These are phyloP conservation scores for Benincasa hispida DNA, from an alignment of 306 rosid genomes.

Conservation along the genomic window DNA sequence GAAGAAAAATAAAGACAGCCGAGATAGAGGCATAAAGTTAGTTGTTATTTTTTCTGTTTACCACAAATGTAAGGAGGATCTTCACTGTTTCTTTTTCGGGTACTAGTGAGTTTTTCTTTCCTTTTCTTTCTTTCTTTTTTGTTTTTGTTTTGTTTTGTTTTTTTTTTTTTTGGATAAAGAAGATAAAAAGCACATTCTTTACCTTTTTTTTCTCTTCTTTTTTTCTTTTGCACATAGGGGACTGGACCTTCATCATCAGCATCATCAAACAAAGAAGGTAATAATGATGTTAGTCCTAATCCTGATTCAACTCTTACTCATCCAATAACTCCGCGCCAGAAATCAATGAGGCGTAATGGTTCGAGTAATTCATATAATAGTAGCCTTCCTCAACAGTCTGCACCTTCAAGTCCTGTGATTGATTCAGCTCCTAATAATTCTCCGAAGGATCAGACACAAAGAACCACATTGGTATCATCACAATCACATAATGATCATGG, in stretches of 20 bases:
- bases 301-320: conserved; percentile 25
- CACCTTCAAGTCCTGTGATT: conserved; percentile 20
- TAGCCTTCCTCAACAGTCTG: conserved; percentile 33
- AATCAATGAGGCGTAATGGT: conserved; percentile 29
- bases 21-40: neutral
- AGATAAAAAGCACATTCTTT: conserved; percentile 15
- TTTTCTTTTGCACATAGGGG: conserved; percentile 33
- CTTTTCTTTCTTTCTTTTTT: neutral
- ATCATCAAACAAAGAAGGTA: conserved; percentile 37
- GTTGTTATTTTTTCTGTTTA: neutral
- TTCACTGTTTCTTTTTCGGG: neutral
- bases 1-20: neutral
- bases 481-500: conserved; percentile 38
- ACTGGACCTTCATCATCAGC: conserved; percentile 21
- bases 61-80: neutral
- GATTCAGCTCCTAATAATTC: conserved; percentile 31
- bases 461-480: conserved; percentile 29
- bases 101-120: neutral
- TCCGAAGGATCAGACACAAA: conserved; percentile 41
- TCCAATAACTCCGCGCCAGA: conserved; percentile 28
- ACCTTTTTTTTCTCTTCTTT: conserved; percentile 12
- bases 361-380: conserved; percentile 38
- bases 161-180: no score
- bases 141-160: conserved; percentile 4
- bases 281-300: conserved; percentile 8